Conservation (phyloP, 139 green algal genomes). For the Coccomyxa sp. region DNA sequence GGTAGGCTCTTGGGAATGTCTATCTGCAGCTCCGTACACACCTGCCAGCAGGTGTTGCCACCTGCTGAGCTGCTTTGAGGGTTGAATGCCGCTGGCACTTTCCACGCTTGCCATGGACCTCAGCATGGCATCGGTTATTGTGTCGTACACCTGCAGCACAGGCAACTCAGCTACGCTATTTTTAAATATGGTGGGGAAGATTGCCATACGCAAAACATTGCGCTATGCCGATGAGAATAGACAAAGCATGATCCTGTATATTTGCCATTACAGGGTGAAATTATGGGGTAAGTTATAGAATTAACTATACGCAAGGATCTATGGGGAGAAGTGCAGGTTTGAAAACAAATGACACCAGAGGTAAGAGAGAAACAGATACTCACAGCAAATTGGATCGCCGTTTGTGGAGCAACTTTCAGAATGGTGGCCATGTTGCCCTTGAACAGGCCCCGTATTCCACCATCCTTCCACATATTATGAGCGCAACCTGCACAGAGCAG, state of each 20-base stretch:
- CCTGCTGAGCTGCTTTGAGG: not conserved
- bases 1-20: not conserved
- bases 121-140: not conserved
- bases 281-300: no score
- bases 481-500: not conserved
- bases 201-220: no score
- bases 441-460: conserved; percentile 18
- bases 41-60: not conserved
- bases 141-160: conserved; percentile 4
- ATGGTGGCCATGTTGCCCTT: conserved; percentile 30
- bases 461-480: conserved; percentile 19
- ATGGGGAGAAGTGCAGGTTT: no score
- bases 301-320: no score
- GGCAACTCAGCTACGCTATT: not conserved
- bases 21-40: not conserved
- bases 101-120: not conserved
- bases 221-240: no score
- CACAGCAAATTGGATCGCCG: conserved; percentile 25
- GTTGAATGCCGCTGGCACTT: not conserved
- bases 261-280: no score
- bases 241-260: no score
- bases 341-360: no score
- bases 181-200: no score
- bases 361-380: not conserved
- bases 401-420: conserved; percentile 14